A percentile compares a stretch with the other conserved stretches of the same genome.
phyloP scores from a whole-genome alignment of 2,329 filamentous ascomycete genomes.

The Colletotrichum musae region DNA sequence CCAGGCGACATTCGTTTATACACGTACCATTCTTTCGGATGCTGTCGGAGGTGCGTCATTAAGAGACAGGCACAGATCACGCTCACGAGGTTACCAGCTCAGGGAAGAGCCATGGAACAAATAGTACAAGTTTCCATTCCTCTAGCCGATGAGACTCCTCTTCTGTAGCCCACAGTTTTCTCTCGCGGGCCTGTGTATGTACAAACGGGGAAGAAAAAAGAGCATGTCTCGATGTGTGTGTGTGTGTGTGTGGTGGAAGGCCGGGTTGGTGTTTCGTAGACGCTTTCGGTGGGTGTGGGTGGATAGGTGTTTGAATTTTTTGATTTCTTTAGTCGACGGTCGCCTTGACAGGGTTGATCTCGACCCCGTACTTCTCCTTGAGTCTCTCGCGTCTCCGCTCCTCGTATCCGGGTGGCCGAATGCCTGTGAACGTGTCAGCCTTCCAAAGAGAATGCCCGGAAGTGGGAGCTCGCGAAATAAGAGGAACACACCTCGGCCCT shows the following conservation, averaged over 20 bases:
- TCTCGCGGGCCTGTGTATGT: constrained; percentile 41
- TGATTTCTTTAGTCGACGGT: constrained; percentile 56
- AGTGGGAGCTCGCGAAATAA: background rate
- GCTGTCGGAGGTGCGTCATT: constrained; percentile 30
- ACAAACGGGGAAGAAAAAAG: constrained; percentile 41
- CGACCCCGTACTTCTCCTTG: constrained; percentile 89
- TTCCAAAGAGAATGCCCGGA: background rate
- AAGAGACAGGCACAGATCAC: constrained; percentile 40
- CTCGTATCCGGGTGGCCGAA: constrained; percentile 85
- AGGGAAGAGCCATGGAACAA: constrained; percentile 34
- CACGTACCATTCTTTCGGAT: constrained; percentile 39
- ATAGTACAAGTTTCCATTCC: constrained; percentile 52
- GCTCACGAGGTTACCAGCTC: constrained; percentile 28
- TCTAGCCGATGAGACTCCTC: constrained; percentile 43
- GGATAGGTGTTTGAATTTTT: constrained; percentile 10
- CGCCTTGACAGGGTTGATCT: constrained; percentile 78
- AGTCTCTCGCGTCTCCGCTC: constrained; percentile 86
- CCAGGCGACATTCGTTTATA: background rate
- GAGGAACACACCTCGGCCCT: constrained; percentile 81
- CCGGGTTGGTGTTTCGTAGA: constrained; percentile 18
- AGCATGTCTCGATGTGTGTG: constrained; percentile 32
- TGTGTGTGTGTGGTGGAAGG: background rate
- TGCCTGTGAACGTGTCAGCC: constrained; percentile 67
- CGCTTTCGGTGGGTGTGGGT: background rate
- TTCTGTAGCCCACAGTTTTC: constrained; percentile 34